phyloP scores from a whole-genome alignment of 202 grass and related monocot genomes.

The Panicum hallii region DNA sequence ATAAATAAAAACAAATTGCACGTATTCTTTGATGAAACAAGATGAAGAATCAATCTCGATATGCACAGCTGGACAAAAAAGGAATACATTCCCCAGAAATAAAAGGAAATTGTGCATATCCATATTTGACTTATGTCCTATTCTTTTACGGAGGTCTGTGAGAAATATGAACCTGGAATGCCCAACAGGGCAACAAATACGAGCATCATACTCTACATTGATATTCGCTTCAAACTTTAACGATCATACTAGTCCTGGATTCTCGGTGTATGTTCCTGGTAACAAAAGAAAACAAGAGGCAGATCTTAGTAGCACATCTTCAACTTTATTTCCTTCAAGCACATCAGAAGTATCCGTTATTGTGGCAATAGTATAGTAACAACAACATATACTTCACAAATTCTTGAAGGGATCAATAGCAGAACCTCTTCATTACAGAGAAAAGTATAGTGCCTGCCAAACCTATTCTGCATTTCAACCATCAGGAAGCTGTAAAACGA shows the following conservation, averaged over 20 bases:
- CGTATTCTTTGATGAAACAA: neutral
- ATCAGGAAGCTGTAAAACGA: neutral
- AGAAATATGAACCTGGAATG: neutral
- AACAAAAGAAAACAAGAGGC: neutral
- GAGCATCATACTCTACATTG: neutral
- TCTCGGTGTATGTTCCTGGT: neutral
- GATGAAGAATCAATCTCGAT: neutral
- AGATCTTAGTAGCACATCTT: neutral
- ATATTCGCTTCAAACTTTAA: neutral
- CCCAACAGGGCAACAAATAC: neutral
- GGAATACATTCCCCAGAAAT: neutral
- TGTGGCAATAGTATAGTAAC: too few relatives aligned
- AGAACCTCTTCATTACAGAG: neutral
- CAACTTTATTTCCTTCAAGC: neutral
- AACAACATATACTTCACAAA: neutral
- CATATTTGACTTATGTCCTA: conserved; percentile 40
- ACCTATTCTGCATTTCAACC: neutral
- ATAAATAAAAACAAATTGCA: neutral
- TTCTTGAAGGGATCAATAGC: too few relatives aligned
- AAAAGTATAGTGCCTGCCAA: too few relatives aligned
- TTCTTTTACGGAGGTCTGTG: neutral
- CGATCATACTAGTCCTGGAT: neutral
- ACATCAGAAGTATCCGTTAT: neutral
- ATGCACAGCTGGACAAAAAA: neutral
- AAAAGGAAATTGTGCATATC: neutral